Evolutionary conservation across 768 basidiomycete species (phyloP).

Genomic region (Butyriboletus loyo): DNA sequence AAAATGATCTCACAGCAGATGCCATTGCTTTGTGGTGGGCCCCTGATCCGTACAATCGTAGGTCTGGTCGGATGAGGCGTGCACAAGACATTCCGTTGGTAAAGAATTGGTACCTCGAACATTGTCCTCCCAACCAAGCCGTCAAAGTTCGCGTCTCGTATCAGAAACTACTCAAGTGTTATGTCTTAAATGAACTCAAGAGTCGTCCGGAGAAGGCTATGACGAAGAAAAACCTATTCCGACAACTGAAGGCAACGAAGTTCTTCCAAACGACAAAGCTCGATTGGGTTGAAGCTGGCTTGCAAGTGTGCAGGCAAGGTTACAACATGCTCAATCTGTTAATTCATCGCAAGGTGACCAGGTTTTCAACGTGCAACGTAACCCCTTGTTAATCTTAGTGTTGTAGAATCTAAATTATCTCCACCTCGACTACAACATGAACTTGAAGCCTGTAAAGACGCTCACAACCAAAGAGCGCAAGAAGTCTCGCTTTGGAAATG

Average conservation of each 20-base stretch:
- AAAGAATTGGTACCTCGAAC: slow-evolving; percentile 98
- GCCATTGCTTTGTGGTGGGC: slow-evolving; percentile 99
- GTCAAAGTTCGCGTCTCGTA: slow-evolving; percentile 99
- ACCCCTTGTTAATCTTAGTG: background rate
- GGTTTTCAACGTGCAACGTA: background rate
- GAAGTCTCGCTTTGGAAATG: slow-evolving; percentile 99
- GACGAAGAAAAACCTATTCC: slow-evolving; percentile 97
- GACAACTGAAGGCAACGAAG: slow-evolving; percentile 96
- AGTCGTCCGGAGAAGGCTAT: slow-evolving; percentile 91
- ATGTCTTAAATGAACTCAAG: slow-evolving; percentile 91
- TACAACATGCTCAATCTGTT: slow-evolving; percentile 99
- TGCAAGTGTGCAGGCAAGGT: slow-evolving; percentile 97
- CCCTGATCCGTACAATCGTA: slow-evolving; percentile 90
- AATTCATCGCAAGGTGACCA: slow-evolving; percentile 89
- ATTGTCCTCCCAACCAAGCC: slow-evolving; percentile 92
- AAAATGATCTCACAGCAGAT: slow-evolving; percentile 91
- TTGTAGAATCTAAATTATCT: slow-evolving; percentile 84
- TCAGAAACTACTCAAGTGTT: slow-evolving; percentile 96
- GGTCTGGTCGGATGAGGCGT: slow-evolving; percentile 88
- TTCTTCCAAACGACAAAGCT: slow-evolving; percentile 98
- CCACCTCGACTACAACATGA: slow-evolving; percentile 98
- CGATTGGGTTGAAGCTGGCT: slow-evolving; percentile 98
- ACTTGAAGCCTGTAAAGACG: slow-evolving; percentile 96
- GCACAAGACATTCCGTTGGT: slow-evolving; percentile 95
- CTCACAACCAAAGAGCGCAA: slow-evolving; percentile 99